These are phyloP conservation scores for Medicago arabica DNA, from an alignment of 306 rosid genomes.

Conservation along the genomic window DNA sequence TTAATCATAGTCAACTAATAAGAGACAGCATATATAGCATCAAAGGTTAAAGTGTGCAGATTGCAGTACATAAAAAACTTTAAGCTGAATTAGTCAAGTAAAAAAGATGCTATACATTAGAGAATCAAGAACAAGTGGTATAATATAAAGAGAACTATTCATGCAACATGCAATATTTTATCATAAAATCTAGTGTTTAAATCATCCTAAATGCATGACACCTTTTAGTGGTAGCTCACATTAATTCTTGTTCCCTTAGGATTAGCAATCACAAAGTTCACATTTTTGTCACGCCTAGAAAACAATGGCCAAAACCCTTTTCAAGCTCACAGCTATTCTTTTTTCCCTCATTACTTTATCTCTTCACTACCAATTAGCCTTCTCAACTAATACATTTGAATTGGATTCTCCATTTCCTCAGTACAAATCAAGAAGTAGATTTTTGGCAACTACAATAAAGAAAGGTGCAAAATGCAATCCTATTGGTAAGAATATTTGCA, in stretches of 20 bases:
- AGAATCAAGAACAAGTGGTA: neutral
- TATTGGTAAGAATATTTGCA: neutral
- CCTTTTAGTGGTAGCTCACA: neutral
- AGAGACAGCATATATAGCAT: constrained; percentile 1
- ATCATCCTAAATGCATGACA: neutral
- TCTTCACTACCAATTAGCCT: neutral
- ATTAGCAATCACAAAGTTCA: neutral
- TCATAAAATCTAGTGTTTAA: neutral
- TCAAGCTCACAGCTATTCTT: neutral
- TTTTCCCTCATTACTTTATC: neutral
- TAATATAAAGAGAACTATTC: neutral
- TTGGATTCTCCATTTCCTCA: neutral
- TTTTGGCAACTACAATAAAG: constrained; percentile 5
- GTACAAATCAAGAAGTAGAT: constrained; percentile 1
- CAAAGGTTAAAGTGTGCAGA: neutral
- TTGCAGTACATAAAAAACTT: neutral
- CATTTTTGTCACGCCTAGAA: neutral
- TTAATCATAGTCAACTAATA: constrained; percentile 10
- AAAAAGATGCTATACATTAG: neutral
- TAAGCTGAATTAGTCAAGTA: constrained; percentile 12
- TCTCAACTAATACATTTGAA: neutral
- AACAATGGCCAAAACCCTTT: constrained; percentile 11
- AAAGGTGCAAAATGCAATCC: constrained; percentile 5
- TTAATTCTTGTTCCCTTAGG: neutral
- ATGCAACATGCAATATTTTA: constrained; percentile 11